A percentile compares a stretch with the other conserved stretches of the same genome.
phyloP scores from a whole-genome alignment of 164 flowering plant genomes.

The Echeveria elegans region DNA sequence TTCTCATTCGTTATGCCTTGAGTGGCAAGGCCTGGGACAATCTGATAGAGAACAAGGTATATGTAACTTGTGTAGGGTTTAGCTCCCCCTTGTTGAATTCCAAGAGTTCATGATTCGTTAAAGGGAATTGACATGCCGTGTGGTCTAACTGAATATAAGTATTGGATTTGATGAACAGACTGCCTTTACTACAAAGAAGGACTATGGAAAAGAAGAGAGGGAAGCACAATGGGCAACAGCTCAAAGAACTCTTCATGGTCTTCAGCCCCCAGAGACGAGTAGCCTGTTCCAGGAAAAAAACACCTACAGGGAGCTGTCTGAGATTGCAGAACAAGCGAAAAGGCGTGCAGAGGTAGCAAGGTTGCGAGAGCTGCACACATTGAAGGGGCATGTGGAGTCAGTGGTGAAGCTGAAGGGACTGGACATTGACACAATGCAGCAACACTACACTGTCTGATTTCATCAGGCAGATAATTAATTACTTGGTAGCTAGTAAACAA shows the following conservation, averaged over 20 bases:
- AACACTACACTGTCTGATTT: constrained; percentile 29
- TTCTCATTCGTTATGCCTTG: constrained; percentile 32
- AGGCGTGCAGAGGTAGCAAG: constrained; percentile 46
- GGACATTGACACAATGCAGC: constrained; percentile 30
- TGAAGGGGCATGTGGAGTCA: constrained; percentile 38
- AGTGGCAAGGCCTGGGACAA: constrained; percentile 54
- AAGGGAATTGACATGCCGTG: not conserved
- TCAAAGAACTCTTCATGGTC: constrained; percentile 46
- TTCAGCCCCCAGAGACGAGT: constrained; percentile 34
- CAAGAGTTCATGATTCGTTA: not conserved
- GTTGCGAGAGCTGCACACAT: constrained; percentile 31
- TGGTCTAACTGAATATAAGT: not conserved
- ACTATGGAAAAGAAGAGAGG: constrained; percentile 44
- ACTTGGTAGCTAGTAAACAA: not conserved
- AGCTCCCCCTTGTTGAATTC: not conserved
- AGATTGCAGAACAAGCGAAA: constrained; percentile 54
- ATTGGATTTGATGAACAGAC: constrained; percentile 21
- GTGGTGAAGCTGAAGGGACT: constrained; percentile 42
- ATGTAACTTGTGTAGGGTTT: not conserved
- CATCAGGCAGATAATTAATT: not conserved
- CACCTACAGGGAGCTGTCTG: constrained; percentile 45
- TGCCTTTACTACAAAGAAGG: constrained; percentile 49
- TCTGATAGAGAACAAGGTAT: constrained; percentile 43
- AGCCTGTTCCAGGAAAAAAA: constrained; percentile 29
- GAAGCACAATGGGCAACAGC: constrained; percentile 56